A percentile compares a stretch with the other conserved stretches of the same genome.
Evolutionary conservation across 805 yeast genomes (phyloP).

Genomic region (Novakomyces olei): DNA sequence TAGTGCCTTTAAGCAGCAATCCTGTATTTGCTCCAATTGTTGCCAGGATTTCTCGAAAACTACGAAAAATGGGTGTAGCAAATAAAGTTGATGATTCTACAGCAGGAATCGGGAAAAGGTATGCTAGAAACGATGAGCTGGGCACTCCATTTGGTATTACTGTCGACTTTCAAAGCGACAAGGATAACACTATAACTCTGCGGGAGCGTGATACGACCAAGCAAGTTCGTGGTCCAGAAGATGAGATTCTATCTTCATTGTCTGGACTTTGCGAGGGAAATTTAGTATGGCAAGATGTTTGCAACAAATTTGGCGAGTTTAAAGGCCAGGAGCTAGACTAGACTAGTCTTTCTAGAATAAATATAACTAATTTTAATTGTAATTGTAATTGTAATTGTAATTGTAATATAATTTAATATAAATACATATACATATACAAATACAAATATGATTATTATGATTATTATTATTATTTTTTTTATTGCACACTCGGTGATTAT

Average conservation of each 20-base stretch:
- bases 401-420: too few species aligned
- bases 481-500: too few species aligned
- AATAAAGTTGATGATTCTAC: conserved; percentile 93
- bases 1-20: conserved; percentile 81
- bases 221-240: conserved; percentile 82
- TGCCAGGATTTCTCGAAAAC: conserved; percentile 39
- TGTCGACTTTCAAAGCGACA: conserved; percentile 77
- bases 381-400: too few species aligned
- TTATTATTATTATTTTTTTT: too few species aligned
- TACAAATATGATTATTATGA: too few species aligned
- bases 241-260: conserved; percentile 47
- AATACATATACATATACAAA: too few species aligned
- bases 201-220: conserved; percentile 94
- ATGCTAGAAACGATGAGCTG: conserved; percentile 92
- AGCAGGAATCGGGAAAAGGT: conserved; percentile 93
- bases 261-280: conserved; percentile 1
- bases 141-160: conserved; percentile 99
- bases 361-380: too few species aligned
- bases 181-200: conserved; percentile 72
- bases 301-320: conserved; percentile 4
- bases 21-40: conserved; percentile 58
- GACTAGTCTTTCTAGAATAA: too few species aligned
- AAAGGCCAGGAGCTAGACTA: too few species aligned
- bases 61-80: conserved; percentile 68
- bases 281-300: not conserved